Evolutionary conservation across 139 green algal genomes (phyloP).

Genomic region (Bryopsis sp.): DNA sequence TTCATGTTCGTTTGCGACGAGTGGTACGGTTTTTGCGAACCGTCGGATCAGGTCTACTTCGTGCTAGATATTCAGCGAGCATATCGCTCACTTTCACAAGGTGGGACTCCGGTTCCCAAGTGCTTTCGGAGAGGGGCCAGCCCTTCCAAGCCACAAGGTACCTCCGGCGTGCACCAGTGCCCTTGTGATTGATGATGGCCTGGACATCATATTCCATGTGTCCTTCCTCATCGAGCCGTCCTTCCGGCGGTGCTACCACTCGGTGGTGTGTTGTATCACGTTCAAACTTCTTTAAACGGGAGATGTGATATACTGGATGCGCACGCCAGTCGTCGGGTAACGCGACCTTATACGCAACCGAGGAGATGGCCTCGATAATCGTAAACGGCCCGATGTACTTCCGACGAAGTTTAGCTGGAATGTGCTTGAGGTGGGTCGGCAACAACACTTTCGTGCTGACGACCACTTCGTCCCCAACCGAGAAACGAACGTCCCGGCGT

Average conservation of each 20-base stretch:
- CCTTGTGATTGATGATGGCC: neutral
- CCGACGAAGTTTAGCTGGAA: conserved; percentile 6
- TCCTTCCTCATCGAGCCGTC: neutral
- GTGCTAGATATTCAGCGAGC: neutral
- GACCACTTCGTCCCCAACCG: no score
- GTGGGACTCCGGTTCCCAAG: neutral
- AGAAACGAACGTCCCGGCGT: no score
- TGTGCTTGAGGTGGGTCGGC: conserved; percentile 13
- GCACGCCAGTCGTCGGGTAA: neutral
- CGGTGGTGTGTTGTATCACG: neutral
- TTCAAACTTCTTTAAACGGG: conserved; percentile 3
- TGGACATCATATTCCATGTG: neutral
- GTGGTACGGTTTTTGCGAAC: neutral
- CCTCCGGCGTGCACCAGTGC: neutral
- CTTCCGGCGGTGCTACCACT: neutral
- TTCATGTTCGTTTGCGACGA: neutral
- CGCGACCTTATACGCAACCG: neutral
- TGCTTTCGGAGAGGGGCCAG: neutral
- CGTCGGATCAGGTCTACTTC: neutral
- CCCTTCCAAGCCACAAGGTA: neutral
- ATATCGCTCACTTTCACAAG: neutral
- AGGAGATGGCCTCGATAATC: neutral
- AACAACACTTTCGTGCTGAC: no score
- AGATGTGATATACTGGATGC: conserved; percentile 7
- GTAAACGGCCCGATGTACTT: conserved; percentile 1